These are phyloP conservation scores for Eucalyptus regnans DNA, from an alignment of 345 rosid genomes.

Conservation along the genomic window DNA sequence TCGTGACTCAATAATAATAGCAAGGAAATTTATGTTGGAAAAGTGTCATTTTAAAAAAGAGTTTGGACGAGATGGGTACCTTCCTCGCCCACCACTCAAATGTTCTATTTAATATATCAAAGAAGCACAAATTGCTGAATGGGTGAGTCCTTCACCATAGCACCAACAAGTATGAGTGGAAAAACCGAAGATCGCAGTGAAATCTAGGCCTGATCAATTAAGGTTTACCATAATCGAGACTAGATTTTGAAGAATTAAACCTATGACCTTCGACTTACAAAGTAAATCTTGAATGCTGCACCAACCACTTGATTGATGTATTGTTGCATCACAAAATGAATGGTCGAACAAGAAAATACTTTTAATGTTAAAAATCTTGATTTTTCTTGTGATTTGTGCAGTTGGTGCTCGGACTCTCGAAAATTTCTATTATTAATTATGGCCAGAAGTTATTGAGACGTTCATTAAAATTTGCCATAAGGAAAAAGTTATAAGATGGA, in stretches of 20 bases:
- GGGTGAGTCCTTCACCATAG: not conserved
- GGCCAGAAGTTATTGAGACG: not conserved
- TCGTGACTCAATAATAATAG: not conserved
- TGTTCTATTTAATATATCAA: not conserved
- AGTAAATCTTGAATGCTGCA: not conserved
- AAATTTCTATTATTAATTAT: too few species aligned
- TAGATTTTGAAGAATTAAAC: not conserved
- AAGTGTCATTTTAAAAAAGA: not conserved
- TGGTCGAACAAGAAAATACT: not conserved
- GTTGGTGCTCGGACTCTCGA: not conserved
- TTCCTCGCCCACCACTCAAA: not conserved
- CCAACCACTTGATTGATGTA: not conserved
- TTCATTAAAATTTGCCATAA: not conserved
- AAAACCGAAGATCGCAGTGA: not conserved
- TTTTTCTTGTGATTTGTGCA: not conserved
- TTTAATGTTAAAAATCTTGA: too few species aligned
- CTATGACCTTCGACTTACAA: not conserved
- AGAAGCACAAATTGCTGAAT: not conserved
- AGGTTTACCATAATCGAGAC: not conserved
- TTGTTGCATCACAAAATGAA: not conserved
- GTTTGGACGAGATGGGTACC: not conserved
- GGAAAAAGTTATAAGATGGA: not conserved
- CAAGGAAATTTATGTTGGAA: not conserved
- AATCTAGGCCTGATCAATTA: not conserved
- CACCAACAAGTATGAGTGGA: not conserved